These are phyloP conservation scores for Euphorbia lathyris DNA, from an alignment of 345 rosid genomes.

Conservation along the genomic window DNA sequence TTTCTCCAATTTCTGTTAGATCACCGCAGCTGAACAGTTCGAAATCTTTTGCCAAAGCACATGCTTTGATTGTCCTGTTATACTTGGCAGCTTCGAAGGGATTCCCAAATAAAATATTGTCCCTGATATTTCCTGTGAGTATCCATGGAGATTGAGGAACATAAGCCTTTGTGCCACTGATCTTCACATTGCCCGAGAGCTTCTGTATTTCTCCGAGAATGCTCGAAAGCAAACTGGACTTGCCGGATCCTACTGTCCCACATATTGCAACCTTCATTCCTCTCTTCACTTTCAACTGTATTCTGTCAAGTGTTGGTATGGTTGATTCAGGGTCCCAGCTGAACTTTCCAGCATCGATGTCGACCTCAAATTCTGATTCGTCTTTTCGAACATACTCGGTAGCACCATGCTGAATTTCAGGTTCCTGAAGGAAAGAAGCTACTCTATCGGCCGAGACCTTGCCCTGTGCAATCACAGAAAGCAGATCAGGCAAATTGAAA, in stretches of 20 bases:
- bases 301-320: conserved; percentile 52
- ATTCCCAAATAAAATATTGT: conserved; percentile 82
- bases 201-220: conserved; percentile 78
- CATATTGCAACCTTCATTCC: conserved; percentile 93
- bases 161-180: conserved; percentile 81
- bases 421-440: conserved; percentile 68
- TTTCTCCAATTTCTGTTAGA: conserved; percentile 88
- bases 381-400: conserved; percentile 44
- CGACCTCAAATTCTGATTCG: conserved; percentile 45
- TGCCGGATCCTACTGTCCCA: conserved; percentile 87
- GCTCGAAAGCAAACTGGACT: conserved; percentile 79
- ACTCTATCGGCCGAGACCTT: conserved; percentile 85
- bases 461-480: conserved; percentile 64
- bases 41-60: conserved; percentile 77
- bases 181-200: conserved; percentile 59
- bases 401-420: conserved; percentile 64
- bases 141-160: conserved; percentile 94
- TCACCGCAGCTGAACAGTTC: conserved; percentile 76
- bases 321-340: conserved; percentile 60
- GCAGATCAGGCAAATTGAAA: conserved; percentile 78
- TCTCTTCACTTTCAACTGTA: conserved; percentile 55
- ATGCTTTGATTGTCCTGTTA: conserved; percentile 61
- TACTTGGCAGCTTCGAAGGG: conserved; percentile 49
- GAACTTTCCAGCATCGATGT: conserved; percentile 60
- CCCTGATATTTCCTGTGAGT: conserved; percentile 74